These are phyloP conservation scores for Rhodotorula mucilaginosa DNA, from an alignment of 1,284 basidiomycete genomes.

Conservation along the genomic window DNA sequence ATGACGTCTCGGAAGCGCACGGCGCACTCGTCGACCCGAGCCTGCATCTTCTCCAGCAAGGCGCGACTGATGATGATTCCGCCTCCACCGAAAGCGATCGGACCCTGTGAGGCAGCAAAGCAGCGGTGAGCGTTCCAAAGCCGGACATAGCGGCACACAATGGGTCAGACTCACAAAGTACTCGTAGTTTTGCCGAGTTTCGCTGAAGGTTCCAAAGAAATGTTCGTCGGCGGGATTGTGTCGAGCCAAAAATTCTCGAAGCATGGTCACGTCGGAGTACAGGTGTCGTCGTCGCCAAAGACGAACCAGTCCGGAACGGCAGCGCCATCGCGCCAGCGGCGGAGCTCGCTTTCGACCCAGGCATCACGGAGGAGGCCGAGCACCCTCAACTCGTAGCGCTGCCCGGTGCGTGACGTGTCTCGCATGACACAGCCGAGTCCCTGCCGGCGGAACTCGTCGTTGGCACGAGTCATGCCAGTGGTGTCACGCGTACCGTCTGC, in stretches of 20 bases:
- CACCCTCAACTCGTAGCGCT: conserved; percentile 31
- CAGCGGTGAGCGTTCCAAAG: too few relatives aligned
- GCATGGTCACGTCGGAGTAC: conserved; percentile 15
- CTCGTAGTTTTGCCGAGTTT: conserved; percentile 22
- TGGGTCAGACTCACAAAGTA: background rate
- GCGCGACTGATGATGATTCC: background rate
- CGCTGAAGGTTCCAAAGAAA: conserved; percentile 34
- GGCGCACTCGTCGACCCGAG: conserved; percentile 22
- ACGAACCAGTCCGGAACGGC: conserved; percentile 26
- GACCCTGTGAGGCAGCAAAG: background rate
- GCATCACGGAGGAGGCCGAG: conserved; percentile 18
- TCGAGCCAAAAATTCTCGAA: conserved; percentile 13
- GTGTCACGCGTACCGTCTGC: conserved; percentile 11
- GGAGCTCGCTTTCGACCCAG: conserved; percentile 26
- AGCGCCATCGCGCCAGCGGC: conserved; percentile 17
- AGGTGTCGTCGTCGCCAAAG: conserved; percentile 35
- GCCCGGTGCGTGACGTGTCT: conserved; percentile 4
- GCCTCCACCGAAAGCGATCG: background rate
- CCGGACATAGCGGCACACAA: too few relatives aligned
- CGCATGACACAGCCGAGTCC: conserved; percentile 14
- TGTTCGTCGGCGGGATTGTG: conserved; percentile 29
- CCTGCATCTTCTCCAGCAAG: conserved; percentile 24
- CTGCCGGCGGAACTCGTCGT: conserved; percentile 13
- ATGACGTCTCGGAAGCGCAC: conserved; percentile 9
- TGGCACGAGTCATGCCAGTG: conserved; percentile 8